Evolutionary conservation across 164 flowering plant genomes (phyloP), one percentile per base, ranked within the genome.

Genomic region (Cinnamomum micranthum): DNA sequence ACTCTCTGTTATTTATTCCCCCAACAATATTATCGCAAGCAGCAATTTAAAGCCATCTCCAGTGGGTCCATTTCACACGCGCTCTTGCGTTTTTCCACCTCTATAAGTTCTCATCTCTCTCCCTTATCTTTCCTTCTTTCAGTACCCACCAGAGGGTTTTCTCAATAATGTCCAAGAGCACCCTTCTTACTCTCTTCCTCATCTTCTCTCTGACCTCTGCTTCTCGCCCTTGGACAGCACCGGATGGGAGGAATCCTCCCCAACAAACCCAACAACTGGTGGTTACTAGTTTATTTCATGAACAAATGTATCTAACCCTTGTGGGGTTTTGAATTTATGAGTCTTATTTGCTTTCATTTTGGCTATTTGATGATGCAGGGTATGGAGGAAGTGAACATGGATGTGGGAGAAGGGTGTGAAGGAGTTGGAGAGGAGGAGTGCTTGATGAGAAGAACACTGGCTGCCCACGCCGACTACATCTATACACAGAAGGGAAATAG

Each of bases 381-480:
- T 28, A 17, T 65, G 31, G 78, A 65, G 10, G 73, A 11, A 50
- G 75, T 66, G 41, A 22, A 19, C 7, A 19, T 20, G 27, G 72
- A 69, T 7, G 68, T 15, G 19, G 68, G 35, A 25, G 79, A 60
- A 72, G 71, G 31, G 19, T 77, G 79, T 62, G 79, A 72, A 13
- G 35, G 60, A 51, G 74, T 55, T 15, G 65, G 52, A 6, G 80
- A 82, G 71, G 88, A 84, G 52, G 88, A 84, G 60, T 86, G 88
- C 73, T 70, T 79, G 81, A 77, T 74, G 84, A 84, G 85, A 70
- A 84, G 82, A 71, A 82, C 84, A 0, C 76, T 84, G 25, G 75
- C 33, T 2, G 87, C 87, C 71, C 87, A 83, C 22, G 28, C 68
- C 13, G 89, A 86, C 70, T 86, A 86, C 47, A 86, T 86, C 74